Evolutionary conservation across 805 yeast species (phyloP), one percentile per base, ranked within the genome.

Genomic region (Yarrowia divulgata): DNA sequence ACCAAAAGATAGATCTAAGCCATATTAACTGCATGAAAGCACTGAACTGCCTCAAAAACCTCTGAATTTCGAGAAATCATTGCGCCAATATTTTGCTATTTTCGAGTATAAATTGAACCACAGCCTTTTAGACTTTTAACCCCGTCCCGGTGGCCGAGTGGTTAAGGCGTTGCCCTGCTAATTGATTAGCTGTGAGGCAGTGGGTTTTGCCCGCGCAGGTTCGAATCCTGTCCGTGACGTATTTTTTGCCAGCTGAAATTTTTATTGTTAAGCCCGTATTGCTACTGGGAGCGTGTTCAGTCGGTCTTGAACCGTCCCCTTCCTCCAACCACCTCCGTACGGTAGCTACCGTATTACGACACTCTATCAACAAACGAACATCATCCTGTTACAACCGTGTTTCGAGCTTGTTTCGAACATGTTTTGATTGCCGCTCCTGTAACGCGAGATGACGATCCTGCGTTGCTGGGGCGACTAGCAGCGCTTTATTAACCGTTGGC

Each of bases 161-260:
- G 92, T 88, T 88, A 88, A 88, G 92, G 92, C 90, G 93, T 87
- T 87, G 88, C 92, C 91, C 93, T 88, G 91, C 92, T 88, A 87
- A 82, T 76, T 73, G 16, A 19, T 40, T 69, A 69, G 60, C 50
- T 49, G 70, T 43, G 4, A 68, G 92, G 91, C 90, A 87, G 87
- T 88, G 91, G 89, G 91, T 87, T 88, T 83, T 88, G 87, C 91
- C 89, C 86, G 88, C 97, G 97, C 97, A 91, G 96, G 97, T 91
- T 91, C 97, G 97, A 91, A 91, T 91, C 97, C 96, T 91, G 97
- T 91, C 96, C 90, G 96, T 91, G 90, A 90, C 97, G 97, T 34
- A 34, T 52, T 35, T 52, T 52, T 35, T 23, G 29, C 29, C 4
- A 23, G 29, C 29, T 2, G 29, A 23, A 23, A n/a, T 4, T 23